Conservation (phyloP, 768 basidiomycete genomes). For the Hirschioporus abietinus region DNA sequence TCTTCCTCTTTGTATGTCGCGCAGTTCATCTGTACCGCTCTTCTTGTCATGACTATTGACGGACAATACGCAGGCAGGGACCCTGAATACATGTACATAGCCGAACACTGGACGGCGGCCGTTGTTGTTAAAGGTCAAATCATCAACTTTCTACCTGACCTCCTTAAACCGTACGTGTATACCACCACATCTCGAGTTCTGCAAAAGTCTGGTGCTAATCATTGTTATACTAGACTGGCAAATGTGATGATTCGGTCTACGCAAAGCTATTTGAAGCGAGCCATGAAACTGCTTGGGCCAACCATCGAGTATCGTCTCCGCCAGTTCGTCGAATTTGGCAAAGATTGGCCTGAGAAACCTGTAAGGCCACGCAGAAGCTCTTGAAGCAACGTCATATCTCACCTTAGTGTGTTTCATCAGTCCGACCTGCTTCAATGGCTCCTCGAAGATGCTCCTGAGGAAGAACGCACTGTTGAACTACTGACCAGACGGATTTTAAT, state of each 20-base stretch:
- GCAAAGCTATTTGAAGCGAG: neutral
- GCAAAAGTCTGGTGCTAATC: neutral
- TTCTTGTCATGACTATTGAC: slow-evolving; percentile 23
- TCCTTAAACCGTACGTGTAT: slow-evolving; percentile 2
- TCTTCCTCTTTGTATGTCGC: slow-evolving; percentile 25
- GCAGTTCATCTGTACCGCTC: neutral
- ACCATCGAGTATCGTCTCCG: slow-evolving; percentile 13
- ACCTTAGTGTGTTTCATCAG: slow-evolving; percentile 20
- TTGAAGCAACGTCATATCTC: neutral
- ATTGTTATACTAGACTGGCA: slow-evolving; percentile 14
- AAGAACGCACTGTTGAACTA: slow-evolving; percentile 26
- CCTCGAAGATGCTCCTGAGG: slow-evolving; percentile 30
- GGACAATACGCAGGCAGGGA: neutral
- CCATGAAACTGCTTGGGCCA: slow-evolving; percentile 9
- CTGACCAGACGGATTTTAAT: slow-evolving; percentile 23
- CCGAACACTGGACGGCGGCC: neutral
- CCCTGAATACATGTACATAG: neutral
- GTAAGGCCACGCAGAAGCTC: slow-evolving; percentile 4
- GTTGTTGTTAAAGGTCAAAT: neutral
- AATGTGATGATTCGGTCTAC: neutral
- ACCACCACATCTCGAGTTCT: slow-evolving; percentile 10
- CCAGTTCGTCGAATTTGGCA: slow-evolving; percentile 13
- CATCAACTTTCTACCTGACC: slow-evolving; percentile 1
- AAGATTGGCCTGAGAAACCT: slow-evolving; percentile 13
- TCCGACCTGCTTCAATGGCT: slow-evolving; percentile 45